Evolutionary conservation across 2,329 filamentous ascomycete species (phyloP), one percentile per base, ranked within the genome.

Genomic region (Chaetomium sp.): DNA sequence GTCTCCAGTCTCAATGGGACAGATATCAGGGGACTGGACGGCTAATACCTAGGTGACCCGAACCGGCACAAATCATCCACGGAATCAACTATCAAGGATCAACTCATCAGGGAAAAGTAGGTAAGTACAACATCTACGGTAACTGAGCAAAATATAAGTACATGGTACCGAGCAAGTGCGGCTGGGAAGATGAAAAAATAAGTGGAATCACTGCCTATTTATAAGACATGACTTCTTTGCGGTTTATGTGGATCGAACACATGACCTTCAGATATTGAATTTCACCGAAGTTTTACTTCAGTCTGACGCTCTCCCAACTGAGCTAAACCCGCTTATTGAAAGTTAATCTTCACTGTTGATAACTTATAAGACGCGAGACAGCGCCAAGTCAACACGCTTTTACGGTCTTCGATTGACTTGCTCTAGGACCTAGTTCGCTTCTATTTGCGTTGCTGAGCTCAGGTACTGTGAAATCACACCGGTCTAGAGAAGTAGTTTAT

Each of bases 191-290:
- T 5, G 47, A 53, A 60, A 27, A 25, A 10, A 38, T 7, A 57
- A n/a, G 8, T 8, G 19, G 19, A 5, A 5, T 6, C n/a, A 42
- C 13, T 13, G 33, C 12, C 10, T 42, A 19, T 42, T 6, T 1
- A 19, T 42, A n/a, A 42, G 4, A n/a, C 5, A 2, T 42, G 7
- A 2, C 38, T 42, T 42, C 6, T 10, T 42, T 69, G 67, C 65
- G 67, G 62, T 70, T 68, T 70, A 49, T 70, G 67, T 70, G 67
- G 64, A 70, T 70, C 66, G 65, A 70, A 67, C 66, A 67, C 65
- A 69, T 35, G 67, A 67, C 64, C 67, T 67, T 69, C 65, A 67
- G 65, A 69, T 67, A 42, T 61, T 57, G 31, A 55, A 13, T 65
- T 60, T 13, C n/a, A n/a, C 64, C 16, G 38, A 62, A 57, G 55